Conservation (phyloP, 106 monocot species). For the Chionographis japonica region DNA sequence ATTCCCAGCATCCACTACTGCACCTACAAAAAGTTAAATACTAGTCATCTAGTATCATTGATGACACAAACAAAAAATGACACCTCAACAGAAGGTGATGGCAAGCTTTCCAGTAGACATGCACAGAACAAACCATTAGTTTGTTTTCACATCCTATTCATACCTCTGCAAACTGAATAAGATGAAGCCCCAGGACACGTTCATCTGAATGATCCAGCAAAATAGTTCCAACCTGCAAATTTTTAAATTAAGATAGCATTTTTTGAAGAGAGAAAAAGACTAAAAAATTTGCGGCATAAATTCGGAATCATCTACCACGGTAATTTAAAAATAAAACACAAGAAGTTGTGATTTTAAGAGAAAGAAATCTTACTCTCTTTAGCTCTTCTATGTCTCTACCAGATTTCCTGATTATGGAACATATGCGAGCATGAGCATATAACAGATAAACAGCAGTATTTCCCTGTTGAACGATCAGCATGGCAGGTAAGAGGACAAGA, state of each 20-base stretch:
- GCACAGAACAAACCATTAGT: neutral
- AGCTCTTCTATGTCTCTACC: slow-evolving; percentile 76
- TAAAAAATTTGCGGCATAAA: neutral
- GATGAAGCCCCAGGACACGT: slow-evolving; percentile 70
- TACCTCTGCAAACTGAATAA: slow-evolving; percentile 91
- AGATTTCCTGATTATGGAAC: slow-evolving; percentile 91
- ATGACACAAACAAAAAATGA: too few species aligned
- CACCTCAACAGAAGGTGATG: too few species aligned
- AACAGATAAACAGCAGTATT: slow-evolving; percentile 95
- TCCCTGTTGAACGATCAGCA: slow-evolving; percentile 46
- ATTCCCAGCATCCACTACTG: too few species aligned
- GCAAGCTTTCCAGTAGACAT: too few species aligned
- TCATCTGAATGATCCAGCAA: slow-evolving; percentile 70
- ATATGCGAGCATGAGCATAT: slow-evolving; percentile 98
- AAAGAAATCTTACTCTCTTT: slow-evolving; percentile 43
- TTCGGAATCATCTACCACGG: neutral
- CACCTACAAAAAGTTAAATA: too few species aligned
- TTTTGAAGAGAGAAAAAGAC: neutral
- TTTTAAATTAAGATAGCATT: slow-evolving; percentile 1
- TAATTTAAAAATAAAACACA: neutral
- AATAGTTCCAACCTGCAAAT: slow-evolving; percentile 47
- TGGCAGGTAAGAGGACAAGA: neutral
- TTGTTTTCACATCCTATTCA: neutral
- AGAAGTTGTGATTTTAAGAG: neutral
- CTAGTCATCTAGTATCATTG: too few species aligned